These are phyloP conservation scores for Xylaria polymorpha DNA, from an alignment of 2,329 filamentous ascomycete species.

Conservation along the genomic window DNA sequence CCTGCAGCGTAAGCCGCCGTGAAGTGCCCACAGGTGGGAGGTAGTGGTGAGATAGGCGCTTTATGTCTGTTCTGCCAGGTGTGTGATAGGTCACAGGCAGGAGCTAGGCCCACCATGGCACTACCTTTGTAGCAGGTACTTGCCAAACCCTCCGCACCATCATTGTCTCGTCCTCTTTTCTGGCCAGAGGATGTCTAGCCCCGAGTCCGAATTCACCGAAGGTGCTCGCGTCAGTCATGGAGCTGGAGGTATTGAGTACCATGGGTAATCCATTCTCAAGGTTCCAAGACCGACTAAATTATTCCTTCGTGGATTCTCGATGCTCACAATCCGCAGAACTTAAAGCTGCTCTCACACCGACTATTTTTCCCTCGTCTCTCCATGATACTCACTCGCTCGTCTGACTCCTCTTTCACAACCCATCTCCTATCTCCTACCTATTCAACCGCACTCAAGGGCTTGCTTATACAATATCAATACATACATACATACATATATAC, in stretches of 20 bases:
- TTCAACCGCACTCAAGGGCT: background rate
- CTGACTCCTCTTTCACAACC: constrained; percentile 18
- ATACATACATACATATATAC: too few species aligned
- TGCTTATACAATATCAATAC: background rate
- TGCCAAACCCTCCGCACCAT: background rate
- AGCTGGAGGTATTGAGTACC: constrained; percentile 12
- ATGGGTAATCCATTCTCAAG: background rate
- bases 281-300: constrained; percentile 18
- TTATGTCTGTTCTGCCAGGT: background rate
- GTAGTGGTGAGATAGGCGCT: background rate
- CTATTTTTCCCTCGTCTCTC: constrained; percentile 5
- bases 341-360: constrained; percentile 27
- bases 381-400: background rate
- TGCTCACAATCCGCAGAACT: background rate
- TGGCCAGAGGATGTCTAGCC: background rate
- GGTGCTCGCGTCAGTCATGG: background rate
- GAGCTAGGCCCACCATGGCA: constrained; percentile 2
- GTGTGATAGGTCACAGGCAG: constrained; percentile 11
- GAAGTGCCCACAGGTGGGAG: background rate
- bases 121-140: constrained; percentile 4
- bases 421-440: background rate
- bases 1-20: background rate
- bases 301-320: constrained; percentile 4
- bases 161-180: background rate
- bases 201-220: constrained; percentile 2